Conservation (phyloP, 257 asterid genomes). For the Solanum tacnaense region DNA sequence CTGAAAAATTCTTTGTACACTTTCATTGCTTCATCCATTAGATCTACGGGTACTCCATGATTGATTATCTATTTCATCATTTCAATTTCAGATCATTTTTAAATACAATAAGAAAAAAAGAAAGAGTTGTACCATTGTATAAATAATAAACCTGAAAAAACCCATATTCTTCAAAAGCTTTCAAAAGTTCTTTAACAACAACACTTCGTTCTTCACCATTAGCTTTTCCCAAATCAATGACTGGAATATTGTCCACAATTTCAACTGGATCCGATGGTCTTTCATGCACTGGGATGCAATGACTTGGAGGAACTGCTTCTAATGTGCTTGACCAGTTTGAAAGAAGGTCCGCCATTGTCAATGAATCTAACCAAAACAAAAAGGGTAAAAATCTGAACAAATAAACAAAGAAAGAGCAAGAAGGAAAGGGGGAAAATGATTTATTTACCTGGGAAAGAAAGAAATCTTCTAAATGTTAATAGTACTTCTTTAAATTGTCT, state of each 20-base stretch:
- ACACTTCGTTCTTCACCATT: background rate
- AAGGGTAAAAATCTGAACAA: background rate
- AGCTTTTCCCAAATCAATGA: background rate
- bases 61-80: background rate
- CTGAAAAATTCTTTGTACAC: background rate
- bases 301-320: background rate
- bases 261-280: background rate
- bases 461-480: background rate
- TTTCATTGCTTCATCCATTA: background rate
- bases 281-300: background rate
- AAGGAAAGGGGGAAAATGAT: background rate
- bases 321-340: background rate
- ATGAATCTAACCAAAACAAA: background rate
- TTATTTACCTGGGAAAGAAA: background rate
- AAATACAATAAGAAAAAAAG: fast-evolving
- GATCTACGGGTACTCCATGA: slow-evolving; percentile 2
- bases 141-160: background rate
- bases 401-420: background rate
- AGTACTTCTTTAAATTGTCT: background rate
- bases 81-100: background rate
- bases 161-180: background rate
- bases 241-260: background rate
- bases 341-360: background rate
- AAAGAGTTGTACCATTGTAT: background rate
- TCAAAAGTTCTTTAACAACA: background rate